phyloP scores from a whole-genome alignment of 192 early-diverging fungal species.

The Coemansia sp. region DNA sequence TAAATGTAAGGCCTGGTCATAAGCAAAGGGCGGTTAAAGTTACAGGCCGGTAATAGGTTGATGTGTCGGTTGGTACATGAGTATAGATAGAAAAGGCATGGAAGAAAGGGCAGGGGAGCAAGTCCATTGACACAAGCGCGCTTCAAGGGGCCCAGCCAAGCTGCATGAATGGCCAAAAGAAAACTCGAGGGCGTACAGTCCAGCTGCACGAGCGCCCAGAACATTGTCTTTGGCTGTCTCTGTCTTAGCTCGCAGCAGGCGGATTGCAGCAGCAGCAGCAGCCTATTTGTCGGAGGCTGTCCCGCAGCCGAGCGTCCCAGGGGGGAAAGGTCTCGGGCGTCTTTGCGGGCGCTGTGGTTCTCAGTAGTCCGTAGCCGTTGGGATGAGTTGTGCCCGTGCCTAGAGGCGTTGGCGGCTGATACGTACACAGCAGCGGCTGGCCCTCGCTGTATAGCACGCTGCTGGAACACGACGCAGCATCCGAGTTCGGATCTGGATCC shows the following conservation, averaged over 20 bases:
- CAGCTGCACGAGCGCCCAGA: not conserved
- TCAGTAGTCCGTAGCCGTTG: conserved; percentile 10
- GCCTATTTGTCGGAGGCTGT: conserved; percentile 3
- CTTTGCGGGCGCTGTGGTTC: conserved; percentile 13
- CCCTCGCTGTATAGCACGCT: conserved; percentile 46
- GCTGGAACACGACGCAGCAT: conserved; percentile 24
- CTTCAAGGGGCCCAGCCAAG: conserved; percentile 8
- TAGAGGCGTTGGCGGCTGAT: conserved; percentile 22
- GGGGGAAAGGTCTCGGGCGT: conserved; percentile 38
- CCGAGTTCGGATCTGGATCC: not conserved
- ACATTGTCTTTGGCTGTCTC: too few species aligned
- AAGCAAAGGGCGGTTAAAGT: not conserved
- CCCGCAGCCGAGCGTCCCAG: conserved; percentile 21
- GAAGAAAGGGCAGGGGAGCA: not conserved
- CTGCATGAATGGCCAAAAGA: not conserved
- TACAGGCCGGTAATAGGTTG: not conserved
- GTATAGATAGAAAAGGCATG: not conserved
- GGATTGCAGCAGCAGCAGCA: not conserved
- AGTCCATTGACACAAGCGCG: not conserved
- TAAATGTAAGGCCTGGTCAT: conserved; percentile 23
- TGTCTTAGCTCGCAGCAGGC: not conserved
- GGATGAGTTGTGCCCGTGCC: not conserved
- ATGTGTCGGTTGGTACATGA: not conserved
- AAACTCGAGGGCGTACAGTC: not conserved
- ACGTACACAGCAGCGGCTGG: conserved; percentile 45